phyloP scores from a whole-genome alignment of 1,139 yeast genomes.

The Pichia sp. region DNA sequence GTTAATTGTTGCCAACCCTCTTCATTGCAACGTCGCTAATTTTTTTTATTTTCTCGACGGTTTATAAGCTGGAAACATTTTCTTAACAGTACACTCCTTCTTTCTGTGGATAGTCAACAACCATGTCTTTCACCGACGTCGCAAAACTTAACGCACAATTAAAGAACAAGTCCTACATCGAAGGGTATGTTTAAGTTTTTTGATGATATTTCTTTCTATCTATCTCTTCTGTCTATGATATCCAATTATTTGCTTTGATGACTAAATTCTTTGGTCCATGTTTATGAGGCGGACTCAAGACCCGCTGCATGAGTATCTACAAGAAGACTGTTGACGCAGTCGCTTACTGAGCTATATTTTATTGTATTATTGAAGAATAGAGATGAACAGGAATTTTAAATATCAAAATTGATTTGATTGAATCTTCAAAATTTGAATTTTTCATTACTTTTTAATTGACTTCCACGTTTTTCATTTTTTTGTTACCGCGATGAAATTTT shows the following conservation, averaged over 20 bases:
- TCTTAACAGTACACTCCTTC: background rate
- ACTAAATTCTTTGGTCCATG: constrained; percentile 82
- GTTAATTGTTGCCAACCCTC: background rate
- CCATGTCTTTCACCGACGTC: constrained; percentile 73
- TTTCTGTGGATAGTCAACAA: constrained; percentile 5
- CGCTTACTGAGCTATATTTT: constrained; percentile 4
- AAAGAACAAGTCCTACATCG: constrained; percentile 88
- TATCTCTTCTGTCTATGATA: constrained; percentile 6
- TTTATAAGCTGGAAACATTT: background rate
- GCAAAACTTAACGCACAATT: constrained; percentile 80
- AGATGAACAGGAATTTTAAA: background rate
- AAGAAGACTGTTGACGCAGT: constrained; percentile 25
- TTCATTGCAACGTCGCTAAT: background rate
- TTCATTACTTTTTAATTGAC: background rate
- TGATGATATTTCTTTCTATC: background rate
- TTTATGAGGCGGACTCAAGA: constrained; percentile 90
- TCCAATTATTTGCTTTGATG: constrained; percentile 42
- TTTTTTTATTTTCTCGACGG: background rate
- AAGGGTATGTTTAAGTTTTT: constrained; percentile 65
- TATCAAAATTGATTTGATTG: no score
- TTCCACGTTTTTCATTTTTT: background rate
- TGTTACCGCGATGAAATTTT: background rate
- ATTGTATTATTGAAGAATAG: background rate
- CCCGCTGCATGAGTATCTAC: constrained; percentile 87
- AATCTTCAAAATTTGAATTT: no score